These are phyloP conservation scores for Trichophyton rubrum DNA, from an alignment of 2,329 filamentous ascomycete species.

Conservation along the genomic window DNA sequence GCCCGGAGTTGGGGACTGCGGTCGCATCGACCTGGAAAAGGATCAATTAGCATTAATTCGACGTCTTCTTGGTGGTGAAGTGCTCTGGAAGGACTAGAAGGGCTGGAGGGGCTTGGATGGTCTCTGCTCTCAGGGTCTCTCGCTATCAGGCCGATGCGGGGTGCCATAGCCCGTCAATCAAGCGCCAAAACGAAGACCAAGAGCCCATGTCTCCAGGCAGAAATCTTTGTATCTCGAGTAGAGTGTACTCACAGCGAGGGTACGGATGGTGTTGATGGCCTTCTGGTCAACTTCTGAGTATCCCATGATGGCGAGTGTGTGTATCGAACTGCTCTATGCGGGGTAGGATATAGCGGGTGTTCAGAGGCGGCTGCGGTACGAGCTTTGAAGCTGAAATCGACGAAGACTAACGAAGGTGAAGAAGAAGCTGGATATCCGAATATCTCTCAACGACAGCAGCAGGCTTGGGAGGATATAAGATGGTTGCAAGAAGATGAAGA, in stretches of 20 bases:
- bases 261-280: conserved; percentile 95
- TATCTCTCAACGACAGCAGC: conserved; percentile 14
- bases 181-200: not conserved
- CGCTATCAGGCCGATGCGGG: not conserved
- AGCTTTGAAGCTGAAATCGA: not conserved
- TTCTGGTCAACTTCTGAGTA: conserved; percentile 78
- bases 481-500: conserved; percentile 10
- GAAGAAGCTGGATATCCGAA: conserved; percentile 7
- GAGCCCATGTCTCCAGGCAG: not conserved
- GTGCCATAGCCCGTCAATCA: not conserved
- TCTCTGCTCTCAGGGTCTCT: not conserved
- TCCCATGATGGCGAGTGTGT: conserved; percentile 53
- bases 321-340: not conserved
- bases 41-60: not conserved
- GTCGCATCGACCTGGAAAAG: conserved; percentile 92
- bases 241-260: conserved; percentile 67
- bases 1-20: conserved; percentile 87
- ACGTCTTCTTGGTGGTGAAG: not conserved
- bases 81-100: not conserved
- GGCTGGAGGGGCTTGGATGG: not conserved
- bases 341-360: not conserved
- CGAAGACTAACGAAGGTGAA: not conserved
- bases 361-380: not conserved
- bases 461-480: conserved; percentile 13
- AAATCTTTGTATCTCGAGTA: conserved; percentile 1